Conservation (phyloP, 164 flowering plant species). For the Kingdonia uniflora region DNA sequence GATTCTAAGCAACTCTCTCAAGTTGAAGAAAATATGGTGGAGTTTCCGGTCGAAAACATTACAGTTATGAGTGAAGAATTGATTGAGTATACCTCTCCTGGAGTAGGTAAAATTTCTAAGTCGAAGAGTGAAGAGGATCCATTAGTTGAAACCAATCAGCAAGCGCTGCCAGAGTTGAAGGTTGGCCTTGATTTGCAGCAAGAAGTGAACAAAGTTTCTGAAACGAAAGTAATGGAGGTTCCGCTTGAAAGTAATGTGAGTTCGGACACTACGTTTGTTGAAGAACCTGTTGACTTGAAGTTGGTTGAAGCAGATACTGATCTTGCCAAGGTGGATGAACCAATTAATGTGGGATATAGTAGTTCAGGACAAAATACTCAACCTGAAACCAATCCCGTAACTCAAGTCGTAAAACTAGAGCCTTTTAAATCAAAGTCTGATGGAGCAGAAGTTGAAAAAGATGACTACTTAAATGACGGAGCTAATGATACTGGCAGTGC, state of each 20-base stretch:
- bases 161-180: conserved; percentile 6
- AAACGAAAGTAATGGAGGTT: conserved; percentile 12
- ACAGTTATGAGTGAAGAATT: conserved; percentile 7
- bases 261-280: conserved; percentile 16
- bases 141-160: conserved; percentile 14
- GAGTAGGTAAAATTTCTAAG: conserved; percentile 8
- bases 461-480: conserved; percentile 4
- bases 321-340: conserved; percentile 9
- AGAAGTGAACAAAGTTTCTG: conserved; percentile 15
- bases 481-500: conserved; percentile 3
- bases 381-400: conserved; percentile 3
- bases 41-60: conserved; percentile 1
- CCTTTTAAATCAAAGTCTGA: conserved; percentile 4
- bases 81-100: conserved; percentile 9
- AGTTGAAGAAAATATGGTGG: conserved; percentile 3
- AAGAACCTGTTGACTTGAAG: conserved; percentile 10
- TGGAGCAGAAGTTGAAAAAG: conserved; percentile 6
- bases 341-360: neutral
- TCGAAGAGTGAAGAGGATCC: conserved; percentile 16
- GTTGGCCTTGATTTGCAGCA: conserved; percentile 21
- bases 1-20: conserved; percentile 5
- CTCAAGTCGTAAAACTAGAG: conserved; percentile 8
- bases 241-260: conserved; percentile 11
- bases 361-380: neutral
- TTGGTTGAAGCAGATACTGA: conserved; percentile 9